phyloP scores from a whole-genome alignment of 495 filamentous ascomycete species.

The Lasiosphaeria ovina region DNA sequence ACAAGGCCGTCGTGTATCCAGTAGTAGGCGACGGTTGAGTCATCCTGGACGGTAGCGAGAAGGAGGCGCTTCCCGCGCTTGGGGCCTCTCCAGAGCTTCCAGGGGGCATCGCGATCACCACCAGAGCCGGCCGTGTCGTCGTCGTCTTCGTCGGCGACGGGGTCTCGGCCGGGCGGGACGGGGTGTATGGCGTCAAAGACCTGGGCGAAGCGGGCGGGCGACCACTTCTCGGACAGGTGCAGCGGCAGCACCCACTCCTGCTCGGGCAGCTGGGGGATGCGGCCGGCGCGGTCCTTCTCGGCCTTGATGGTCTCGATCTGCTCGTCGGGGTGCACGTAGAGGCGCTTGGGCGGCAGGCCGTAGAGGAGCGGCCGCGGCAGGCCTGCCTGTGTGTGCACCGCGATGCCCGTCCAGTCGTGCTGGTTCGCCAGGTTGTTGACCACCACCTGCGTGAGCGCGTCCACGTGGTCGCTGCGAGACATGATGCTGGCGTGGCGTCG shows the following conservation, averaged over 20 bases:
- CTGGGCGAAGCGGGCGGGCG: slow-evolving; percentile 65
- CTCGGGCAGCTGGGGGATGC: slow-evolving; percentile 52
- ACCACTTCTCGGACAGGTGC: slow-evolving; percentile 80
- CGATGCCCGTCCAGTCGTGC: slow-evolving; percentile 77
- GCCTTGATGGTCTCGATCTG: slow-evolving; percentile 74
- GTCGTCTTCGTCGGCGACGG: background rate
- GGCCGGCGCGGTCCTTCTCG: slow-evolving; percentile 36
- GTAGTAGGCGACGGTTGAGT: slow-evolving; percentile 95
- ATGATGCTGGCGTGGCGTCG: slow-evolving; percentile 16
- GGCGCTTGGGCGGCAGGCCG: slow-evolving; percentile 78
- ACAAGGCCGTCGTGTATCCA: slow-evolving; percentile 92
- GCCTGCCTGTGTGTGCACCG: slow-evolving; percentile 51
- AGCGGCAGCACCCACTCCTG: slow-evolving; percentile 86
- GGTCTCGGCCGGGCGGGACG: slow-evolving; percentile 35
- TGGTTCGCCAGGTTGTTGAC: slow-evolving; percentile 81
- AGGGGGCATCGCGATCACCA: slow-evolving; percentile 21
- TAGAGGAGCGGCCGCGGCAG: slow-evolving; percentile 69
- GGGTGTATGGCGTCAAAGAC: slow-evolving; percentile 74
- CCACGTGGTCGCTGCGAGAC: slow-evolving; percentile 21
- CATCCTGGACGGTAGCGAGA: slow-evolving; percentile 78
- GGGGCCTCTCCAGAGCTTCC: slow-evolving; percentile 40
- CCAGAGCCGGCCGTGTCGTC: slow-evolving; percentile 13
- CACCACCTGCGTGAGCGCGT: slow-evolving; percentile 62
- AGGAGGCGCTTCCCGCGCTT: slow-evolving; percentile 68
- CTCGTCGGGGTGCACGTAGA: slow-evolving; percentile 93